Base-by-base conservation (phyloP, 306 rosid genomes). In the Cicer bijugum region DNA sequence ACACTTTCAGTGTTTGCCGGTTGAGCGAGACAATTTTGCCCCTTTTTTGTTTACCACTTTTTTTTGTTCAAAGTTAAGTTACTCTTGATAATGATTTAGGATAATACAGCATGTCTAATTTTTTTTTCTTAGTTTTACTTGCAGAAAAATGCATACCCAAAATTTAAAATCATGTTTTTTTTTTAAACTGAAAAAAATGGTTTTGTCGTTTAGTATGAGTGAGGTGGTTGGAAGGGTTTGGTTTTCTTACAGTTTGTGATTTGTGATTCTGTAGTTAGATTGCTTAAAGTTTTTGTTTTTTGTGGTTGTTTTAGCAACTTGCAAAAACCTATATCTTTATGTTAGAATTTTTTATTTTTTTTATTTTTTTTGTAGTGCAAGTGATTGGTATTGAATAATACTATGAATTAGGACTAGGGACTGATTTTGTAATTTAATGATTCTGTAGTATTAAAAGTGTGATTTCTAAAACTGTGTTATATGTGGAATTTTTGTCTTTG, bases 231-330 rank as follows among this genome's bases (percentile, higher is more conserved):
- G 14, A 52, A 52, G 40, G 40, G 40, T 57, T 5, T 58, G 42
- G 2, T 58, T 9, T 28, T 58, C 42, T 58, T 28, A 11, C 8
- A 12, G 5, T 68, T 67, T 20, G 28, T 20, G 28, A 20, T 28
- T 48, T 44, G 16, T 68, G 76, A 9, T 74, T 53, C n/a, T 8
- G 45, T 20, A 86, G 97, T 38, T 39, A 11, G 44, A 0, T 39
- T 6, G 15, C 1, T 6, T 17, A 6, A 11, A 71, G n/a, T 42
- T 39, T 40, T 0, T 42, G 8, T 10, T 39, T 55, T 71, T 19
- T 71, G 19, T 53, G 2, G 47, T 39, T 5, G 55, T 59, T 39
- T 1, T 60, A 4, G 45, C 35, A 28, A 28, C 35, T 39, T 14
- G 64, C 14, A 28, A 19, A 45, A 47, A 11, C 19, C 55, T 8